These are phyloP conservation scores for Geotrichum fermentans DNA, from an alignment of 1,139 yeast genomes.

Conservation along the genomic window DNA sequence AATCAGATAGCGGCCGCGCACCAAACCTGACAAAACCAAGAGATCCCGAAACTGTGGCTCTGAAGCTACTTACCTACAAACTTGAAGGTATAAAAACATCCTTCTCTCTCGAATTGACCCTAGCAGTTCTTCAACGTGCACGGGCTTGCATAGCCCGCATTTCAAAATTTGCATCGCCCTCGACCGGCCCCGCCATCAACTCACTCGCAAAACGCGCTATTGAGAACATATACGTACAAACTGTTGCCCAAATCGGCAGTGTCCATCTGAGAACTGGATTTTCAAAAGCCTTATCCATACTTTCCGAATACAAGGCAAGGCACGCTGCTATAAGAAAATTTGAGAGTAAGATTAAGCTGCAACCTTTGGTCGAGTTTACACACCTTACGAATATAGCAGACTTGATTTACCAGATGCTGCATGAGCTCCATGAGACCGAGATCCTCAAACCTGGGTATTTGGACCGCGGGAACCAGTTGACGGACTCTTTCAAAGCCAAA, in stretches of 20 bases:
- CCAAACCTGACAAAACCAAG: not conserved
- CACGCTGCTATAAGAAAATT: constrained; percentile 38
- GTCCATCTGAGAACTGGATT: constrained; percentile 78
- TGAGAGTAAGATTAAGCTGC: constrained; percentile 42
- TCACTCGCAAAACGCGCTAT: constrained; percentile 34
- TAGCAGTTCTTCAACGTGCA: constrained; percentile 38
- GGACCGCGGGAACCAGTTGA: constrained; percentile 68
- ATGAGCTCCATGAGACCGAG: constrained; percentile 84
- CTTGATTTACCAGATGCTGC: constrained; percentile 84
- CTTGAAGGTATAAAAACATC: constrained; percentile 40
- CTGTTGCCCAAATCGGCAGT: constrained; percentile 58
- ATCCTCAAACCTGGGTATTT: constrained; percentile 57
- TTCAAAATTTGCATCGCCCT: not conserved
- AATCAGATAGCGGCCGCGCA: not conserved
- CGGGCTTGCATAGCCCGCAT: constrained; percentile 24
- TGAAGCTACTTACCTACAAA: constrained; percentile 25
- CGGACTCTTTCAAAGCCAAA: constrained; percentile 74
- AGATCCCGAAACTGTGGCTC: constrained; percentile 6
- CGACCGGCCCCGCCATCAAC: not conserved
- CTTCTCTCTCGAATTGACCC: constrained; percentile 42
- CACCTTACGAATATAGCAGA: constrained; percentile 92
- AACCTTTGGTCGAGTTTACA: constrained; percentile 80
- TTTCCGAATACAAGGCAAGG: constrained; percentile 64
- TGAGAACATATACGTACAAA: constrained; percentile 60
- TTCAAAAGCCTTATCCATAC: constrained; percentile 64